These are phyloP conservation scores for Xylaria sp. DNA, from an alignment of 2,329 filamentous ascomycete genomes.

Conservation along the genomic window DNA sequence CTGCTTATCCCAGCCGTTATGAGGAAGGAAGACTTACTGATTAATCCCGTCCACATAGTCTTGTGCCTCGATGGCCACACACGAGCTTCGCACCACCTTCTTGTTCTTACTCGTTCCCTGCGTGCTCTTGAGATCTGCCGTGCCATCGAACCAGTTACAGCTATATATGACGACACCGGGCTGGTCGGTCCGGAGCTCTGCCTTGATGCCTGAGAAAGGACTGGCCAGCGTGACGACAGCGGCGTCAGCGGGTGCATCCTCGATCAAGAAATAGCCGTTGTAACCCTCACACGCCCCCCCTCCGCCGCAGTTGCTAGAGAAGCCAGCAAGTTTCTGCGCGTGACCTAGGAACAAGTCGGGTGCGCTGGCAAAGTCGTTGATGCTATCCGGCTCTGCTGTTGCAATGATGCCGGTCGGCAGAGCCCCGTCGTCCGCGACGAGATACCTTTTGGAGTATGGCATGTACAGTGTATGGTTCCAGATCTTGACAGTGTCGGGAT, in stretches of 20 bases:
- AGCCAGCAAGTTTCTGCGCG: conserved; percentile 59
- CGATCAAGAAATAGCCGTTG: conserved; percentile 64
- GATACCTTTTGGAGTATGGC: conserved; percentile 65
- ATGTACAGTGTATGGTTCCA: conserved; percentile 68
- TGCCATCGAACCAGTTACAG: conserved; percentile 62
- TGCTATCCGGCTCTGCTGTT: conserved; percentile 57
- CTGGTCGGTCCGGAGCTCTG: conserved; percentile 74
- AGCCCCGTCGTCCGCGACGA: conserved; percentile 60
- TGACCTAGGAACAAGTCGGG: conserved; percentile 66
- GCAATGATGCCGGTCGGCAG: conserved; percentile 68
- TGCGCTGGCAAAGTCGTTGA: conserved; percentile 70
- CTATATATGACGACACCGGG: conserved; percentile 74
- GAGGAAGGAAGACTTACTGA: conserved; percentile 49
- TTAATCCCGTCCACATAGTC: conserved; percentile 82
- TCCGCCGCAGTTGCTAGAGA: conserved; percentile 65
- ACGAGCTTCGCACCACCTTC: conserved; percentile 66
- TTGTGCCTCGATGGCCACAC: conserved; percentile 76
- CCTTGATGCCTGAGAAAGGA: conserved; percentile 68
- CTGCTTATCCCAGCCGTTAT: background rate
- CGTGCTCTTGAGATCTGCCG: conserved; percentile 61
- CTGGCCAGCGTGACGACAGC: conserved; percentile 63
- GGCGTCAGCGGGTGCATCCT: conserved; percentile 47
- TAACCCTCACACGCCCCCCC: conserved; percentile 74
- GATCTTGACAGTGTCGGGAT: conserved; percentile 59
- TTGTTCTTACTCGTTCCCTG: conserved; percentile 57